Conservation (phyloP, 495 filamentous ascomycete genomes). For the Eremomyces bilateralis region DNA sequence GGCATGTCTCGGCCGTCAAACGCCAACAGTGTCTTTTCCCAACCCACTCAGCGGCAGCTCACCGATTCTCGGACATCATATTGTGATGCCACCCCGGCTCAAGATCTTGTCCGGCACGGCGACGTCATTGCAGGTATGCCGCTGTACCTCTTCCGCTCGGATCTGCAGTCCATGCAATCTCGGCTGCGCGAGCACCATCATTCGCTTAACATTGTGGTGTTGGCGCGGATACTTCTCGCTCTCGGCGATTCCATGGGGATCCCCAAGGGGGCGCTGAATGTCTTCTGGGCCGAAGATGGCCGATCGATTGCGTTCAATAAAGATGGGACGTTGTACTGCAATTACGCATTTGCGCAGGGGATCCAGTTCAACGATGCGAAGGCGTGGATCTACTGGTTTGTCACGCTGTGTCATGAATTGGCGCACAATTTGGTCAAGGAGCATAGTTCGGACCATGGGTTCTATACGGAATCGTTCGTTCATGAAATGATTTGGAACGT, state of each 20-base stretch:
- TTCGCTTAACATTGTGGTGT: too few species aligned
- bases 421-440: constrained; percentile 74
- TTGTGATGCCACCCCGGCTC: constrained; percentile 63
- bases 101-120: constrained; percentile 56
- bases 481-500: too few species aligned
- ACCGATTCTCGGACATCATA: constrained; percentile 63
- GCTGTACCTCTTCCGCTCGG: constrained; percentile 38
- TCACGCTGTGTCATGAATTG: constrained; percentile 77
- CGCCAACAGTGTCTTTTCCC: constrained; percentile 43
- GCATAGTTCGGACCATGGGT: constrained; percentile 67
- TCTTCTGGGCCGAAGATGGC: constrained; percentile 65
- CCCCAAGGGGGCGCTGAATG: constrained; percentile 37
- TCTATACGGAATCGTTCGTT: constrained; percentile 37
- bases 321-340: constrained; percentile 77
- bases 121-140: constrained; percentile 48
- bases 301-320: constrained; percentile 85
- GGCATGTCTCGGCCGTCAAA: constrained; percentile 61
- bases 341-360: constrained; percentile 66
- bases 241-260: constrained; percentile 50
- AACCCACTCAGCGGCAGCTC: constrained; percentile 48
- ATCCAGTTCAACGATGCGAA: constrained; percentile 30
- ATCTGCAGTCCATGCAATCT: constrained; percentile 36
- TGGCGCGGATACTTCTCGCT: constrained; percentile 48
- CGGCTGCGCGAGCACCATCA: too few species aligned
- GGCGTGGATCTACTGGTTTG: constrained; percentile 75